phyloP scores from a whole-genome alignment of 2,329 filamentous ascomycete genomes.

The Plectosphaerella cucumerina region DNA sequence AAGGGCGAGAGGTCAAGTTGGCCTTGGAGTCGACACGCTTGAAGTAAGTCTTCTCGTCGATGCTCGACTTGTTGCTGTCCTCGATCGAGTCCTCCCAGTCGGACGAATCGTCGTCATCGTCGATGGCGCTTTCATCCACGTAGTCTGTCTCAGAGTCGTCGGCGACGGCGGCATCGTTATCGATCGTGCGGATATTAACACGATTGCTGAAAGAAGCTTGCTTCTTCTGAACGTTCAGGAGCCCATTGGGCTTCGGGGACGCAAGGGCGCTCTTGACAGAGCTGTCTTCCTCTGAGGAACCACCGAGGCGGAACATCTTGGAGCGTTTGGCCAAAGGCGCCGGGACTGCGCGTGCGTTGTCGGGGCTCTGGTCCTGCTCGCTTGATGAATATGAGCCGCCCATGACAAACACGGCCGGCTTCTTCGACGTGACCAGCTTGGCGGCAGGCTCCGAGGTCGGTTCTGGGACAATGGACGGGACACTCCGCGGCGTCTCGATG shows the following conservation, averaged over 20 bases:
- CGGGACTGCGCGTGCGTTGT: conserved; percentile 32
- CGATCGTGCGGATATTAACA: conserved; percentile 63
- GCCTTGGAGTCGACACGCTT: conserved; percentile 85
- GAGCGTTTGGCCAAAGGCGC: conserved; percentile 21
- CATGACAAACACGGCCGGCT: conserved; percentile 63
- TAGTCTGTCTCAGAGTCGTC: conserved; percentile 60
- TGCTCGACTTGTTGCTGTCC: conserved; percentile 77
- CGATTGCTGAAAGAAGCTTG: conserved; percentile 78
- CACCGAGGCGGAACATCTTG: conserved; percentile 49
- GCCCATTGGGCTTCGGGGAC: conserved; percentile 36
- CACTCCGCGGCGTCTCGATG: conserved; percentile 43
- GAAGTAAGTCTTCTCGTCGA: conserved; percentile 78
- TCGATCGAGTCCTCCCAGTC: conserved; percentile 67
- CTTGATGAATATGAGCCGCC: conserved; percentile 78
- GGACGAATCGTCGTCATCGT: conserved; percentile 61
- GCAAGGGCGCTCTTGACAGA: conserved; percentile 58
- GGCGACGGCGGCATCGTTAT: conserved; percentile 42
- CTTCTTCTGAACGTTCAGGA: conserved; percentile 58
- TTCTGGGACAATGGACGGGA: conserved; percentile 57
- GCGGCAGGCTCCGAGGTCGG: conserved; percentile 50
- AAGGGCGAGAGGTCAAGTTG: conserved; percentile 80
- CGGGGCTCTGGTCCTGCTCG: conserved; percentile 45
- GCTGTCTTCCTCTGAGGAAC: conserved; percentile 71
- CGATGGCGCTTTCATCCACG: conserved; percentile 79
- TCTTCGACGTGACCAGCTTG: conserved; percentile 67